These are phyloP conservation scores for Pseudocercospora ulei DNA, from an alignment of 2,329 filamentous ascomycete genomes.

Conservation along the genomic window DNA sequence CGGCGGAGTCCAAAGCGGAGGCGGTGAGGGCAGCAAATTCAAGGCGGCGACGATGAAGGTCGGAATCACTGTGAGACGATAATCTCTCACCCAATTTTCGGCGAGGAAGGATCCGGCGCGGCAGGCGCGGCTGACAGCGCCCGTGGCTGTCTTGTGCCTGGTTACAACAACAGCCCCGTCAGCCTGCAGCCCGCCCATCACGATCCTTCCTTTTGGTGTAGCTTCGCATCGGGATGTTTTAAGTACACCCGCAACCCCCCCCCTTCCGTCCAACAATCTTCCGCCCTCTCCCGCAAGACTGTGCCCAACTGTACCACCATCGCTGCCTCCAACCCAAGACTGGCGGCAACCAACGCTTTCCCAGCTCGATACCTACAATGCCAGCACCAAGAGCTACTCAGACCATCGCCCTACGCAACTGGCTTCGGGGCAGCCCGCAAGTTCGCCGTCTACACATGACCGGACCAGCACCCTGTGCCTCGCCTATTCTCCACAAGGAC, in stretches of 20 bases:
- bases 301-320: constrained; percentile 4
- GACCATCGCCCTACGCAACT: constrained; percentile 38
- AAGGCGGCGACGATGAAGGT: too few species aligned
- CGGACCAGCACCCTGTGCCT: constrained; percentile 49
- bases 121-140: too few species aligned
- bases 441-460: constrained; percentile 51
- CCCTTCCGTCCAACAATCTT: constrained; percentile 3
- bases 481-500: constrained; percentile 43
- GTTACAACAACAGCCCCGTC: constrained; percentile 9
- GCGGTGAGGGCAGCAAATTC: too few species aligned
- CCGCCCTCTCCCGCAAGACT: neutral
- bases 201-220: constrained; percentile 9
- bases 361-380: too few species aligned
- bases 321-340: neutral
- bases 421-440: constrained; percentile 34
- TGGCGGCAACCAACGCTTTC: constrained; percentile 8
- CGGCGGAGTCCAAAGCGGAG: too few species aligned
- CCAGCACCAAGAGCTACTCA: constrained; percentile 38
- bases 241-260: constrained; percentile 5
- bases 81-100: too few species aligned
- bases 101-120: too few species aligned
- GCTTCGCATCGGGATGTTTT: constrained; percentile 4
- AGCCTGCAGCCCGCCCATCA: constrained; percentile 2
- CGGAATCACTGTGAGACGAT: too few species aligned
- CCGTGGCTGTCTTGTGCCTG: too few species aligned